Evolutionary conservation across 306 rosid genomes (phyloP).

Genomic region (Leucaena leucocephala): DNA sequence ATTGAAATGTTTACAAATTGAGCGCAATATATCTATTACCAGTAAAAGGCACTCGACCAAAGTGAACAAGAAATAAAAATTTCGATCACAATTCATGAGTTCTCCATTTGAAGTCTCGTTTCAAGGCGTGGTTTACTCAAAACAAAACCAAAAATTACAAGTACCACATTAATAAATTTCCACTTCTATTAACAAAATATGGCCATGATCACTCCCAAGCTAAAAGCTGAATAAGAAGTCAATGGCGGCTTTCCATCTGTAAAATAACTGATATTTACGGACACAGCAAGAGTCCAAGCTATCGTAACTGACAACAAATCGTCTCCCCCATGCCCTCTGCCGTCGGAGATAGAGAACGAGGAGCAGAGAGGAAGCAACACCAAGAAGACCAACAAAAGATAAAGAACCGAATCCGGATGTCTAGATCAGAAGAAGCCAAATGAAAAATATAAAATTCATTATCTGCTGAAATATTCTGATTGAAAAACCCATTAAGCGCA

Average conservation of each 20-base stretch:
- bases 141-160: slow-evolving; percentile 19
- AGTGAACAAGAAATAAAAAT: not conserved
- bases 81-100: not conserved
- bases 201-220: not conserved
- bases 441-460: not conserved
- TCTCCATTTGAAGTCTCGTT: not conserved
- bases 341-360: not conserved
- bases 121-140: slow-evolving; percentile 20
- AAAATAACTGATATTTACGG: not conserved
- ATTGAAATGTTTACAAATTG: not conserved
- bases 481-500: slow-evolving; percentile 22
- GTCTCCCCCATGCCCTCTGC: not conserved
- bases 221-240: slow-evolving; percentile 25
- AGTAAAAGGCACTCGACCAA: not conserved
- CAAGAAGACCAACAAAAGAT: not conserved
- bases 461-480: not conserved
- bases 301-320: slow-evolving; percentile 9
- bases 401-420: not conserved
- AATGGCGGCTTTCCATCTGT: not conserved
- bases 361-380: not conserved
- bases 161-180: slow-evolving; percentile 5
- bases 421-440: slow-evolving; percentile 27
- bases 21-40: not conserved
- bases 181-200: not conserved
- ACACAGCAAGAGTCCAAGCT: not conserved